Conservation (phyloP, 495 filamentous ascomycete genomes). For the Friedmanniomyces endolithicus region DNA sequence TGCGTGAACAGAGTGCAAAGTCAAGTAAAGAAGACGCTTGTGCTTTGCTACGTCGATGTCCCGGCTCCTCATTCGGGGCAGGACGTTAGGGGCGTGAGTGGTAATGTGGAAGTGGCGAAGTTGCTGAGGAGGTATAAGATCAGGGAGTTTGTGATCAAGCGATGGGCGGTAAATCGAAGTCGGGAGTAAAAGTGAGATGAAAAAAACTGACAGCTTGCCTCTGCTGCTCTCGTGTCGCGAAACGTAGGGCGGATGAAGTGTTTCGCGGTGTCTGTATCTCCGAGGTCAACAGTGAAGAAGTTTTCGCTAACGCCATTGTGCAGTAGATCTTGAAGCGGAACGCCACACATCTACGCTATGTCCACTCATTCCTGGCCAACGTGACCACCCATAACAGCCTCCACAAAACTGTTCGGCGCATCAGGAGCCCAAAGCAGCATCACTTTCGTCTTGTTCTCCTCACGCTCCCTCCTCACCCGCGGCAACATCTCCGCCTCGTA, state of each 20-base stretch:
- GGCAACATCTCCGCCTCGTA: slow-evolving; percentile 11
- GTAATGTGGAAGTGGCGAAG: slow-evolving; percentile 38
- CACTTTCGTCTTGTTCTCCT: background rate
- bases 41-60: slow-evolving; percentile 82
- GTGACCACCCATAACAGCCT: background rate
- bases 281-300: no score
- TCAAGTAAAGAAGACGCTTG: slow-evolving; percentile 76
- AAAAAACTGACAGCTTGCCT: background rate
- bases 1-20: slow-evolving; percentile 81
- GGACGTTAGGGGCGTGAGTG: slow-evolving; percentile 29
- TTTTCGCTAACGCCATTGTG: background rate
- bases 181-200: background rate
- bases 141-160: slow-evolving; percentile 64
- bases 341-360: background rate
- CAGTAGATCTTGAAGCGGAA: background rate
- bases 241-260: no score
- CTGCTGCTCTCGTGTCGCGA: no score
- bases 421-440: background rate
- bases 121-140: slow-evolving; percentile 62
- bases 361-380: background rate
- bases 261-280: no score
- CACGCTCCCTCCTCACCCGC: background rate
- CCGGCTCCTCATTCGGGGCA: slow-evolving; percentile 48
- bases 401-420: background rate
- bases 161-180: slow-evolving; percentile 74